Evolutionary conservation across 345 rosid species (phyloP), one percentile per base, ranked within the genome.

Genomic region (Anastatica hierochuntica): DNA sequence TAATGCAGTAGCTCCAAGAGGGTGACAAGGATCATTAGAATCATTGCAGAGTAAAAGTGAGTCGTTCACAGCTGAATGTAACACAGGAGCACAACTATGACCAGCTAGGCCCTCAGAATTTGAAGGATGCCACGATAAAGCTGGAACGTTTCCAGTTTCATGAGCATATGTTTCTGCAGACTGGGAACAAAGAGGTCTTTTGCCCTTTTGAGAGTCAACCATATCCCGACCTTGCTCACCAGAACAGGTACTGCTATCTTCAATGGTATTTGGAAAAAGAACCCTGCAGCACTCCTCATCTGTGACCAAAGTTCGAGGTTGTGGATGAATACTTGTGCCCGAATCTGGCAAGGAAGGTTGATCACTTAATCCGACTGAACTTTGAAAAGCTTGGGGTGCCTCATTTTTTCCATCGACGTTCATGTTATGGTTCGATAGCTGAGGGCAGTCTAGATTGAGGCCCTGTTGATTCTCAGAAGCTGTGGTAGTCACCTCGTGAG

Each of bases 201-300:
- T 53, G 17, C 57, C 63, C 64, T 56, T 77, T 66, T 55, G 71
- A 43, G 64, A 45, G 34, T 55, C 72, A 64, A 53, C 57, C 63
- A 71, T 54, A 49, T 67, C 68, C 49, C 63, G 63, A 51, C 63
- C 76, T 56, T 74, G 63, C 11, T 69, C 59, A 44, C 53, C 78
- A 49, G 81, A 50, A 47, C 79, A 27, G 60, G 74, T 70, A 45
- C 51, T 43, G 43, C 62, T 68, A 57, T 69, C 73, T 27, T 57
- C 77, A 48, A 66, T 53, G 60, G 72, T 76, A 56, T 88, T 94
- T 7, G 79, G 71, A 45, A 92, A 83, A 64, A 88, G 77, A 60
- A 74, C 72, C 77, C 77, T 72, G 68, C 95, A 88, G 60, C 90
- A 88, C 69, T 88, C 97, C 59, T 83, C 95, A 64, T 92, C 95